These are phyloP conservation scores for Herpetomonas samuelpessoai DNA, from an alignment of 208 protist species.

Conservation along the genomic window DNA sequence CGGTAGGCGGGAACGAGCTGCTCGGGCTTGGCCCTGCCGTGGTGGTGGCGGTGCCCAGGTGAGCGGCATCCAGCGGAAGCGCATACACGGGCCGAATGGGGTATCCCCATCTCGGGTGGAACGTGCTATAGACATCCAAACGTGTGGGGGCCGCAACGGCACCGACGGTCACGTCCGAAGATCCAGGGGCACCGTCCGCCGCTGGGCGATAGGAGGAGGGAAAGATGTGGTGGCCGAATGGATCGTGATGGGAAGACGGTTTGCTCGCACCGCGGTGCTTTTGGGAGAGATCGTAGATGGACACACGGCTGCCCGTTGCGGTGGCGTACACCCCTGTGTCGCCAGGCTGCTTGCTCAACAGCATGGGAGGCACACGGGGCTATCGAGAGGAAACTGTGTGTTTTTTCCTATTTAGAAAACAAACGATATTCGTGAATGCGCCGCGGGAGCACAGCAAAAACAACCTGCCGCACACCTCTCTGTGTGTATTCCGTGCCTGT, in stretches of 20 bases:
- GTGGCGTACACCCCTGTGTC: constrained; percentile 67
- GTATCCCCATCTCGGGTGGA: background rate
- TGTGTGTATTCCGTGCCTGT: too few species aligned
- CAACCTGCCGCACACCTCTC: too few species aligned
- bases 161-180: too few species aligned
- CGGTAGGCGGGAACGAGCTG: background rate
- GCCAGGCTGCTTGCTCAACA: constrained; percentile 66
- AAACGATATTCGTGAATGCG: too few species aligned
- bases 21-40: too few species aligned
- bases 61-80: background rate
- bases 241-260: too few species aligned
- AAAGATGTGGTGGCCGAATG: constrained; percentile 8
- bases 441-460: too few species aligned
- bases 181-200: too few species aligned
- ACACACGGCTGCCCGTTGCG: constrained; percentile 32
- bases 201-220: constrained; percentile 1
- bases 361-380: too few species aligned
- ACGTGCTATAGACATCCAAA: background rate
- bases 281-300: constrained; percentile 38
- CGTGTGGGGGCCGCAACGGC: too few species aligned
- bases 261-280: background rate
- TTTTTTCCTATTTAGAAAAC: too few species aligned
- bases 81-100: background rate
- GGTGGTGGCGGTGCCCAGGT: background rate
- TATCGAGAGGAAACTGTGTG: too few species aligned